Conservation (phyloP, 441 rosid species). For the Breynia disticha region DNA sequence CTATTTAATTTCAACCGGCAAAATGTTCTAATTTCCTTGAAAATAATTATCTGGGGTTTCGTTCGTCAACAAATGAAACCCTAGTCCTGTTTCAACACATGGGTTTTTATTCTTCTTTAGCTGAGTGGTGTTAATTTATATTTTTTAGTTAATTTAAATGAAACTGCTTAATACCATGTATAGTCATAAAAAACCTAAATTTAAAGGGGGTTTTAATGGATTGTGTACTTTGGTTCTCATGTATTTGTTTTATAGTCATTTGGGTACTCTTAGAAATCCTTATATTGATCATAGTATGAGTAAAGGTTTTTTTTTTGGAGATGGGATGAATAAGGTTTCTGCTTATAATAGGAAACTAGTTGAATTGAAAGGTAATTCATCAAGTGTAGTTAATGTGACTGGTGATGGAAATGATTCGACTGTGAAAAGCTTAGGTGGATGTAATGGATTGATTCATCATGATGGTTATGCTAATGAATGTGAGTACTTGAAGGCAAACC, state of each 20-base stretch:
- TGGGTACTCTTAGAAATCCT: slow-evolving; percentile 25
- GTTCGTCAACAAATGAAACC: slow-evolving; percentile 20
- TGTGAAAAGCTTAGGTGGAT: slow-evolving; percentile 24
- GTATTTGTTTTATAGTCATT: slow-evolving; percentile 38
- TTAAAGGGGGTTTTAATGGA: slow-evolving; percentile 50
- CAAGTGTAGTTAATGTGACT: slow-evolving; percentile 18
- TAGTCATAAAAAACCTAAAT: slow-evolving; percentile 31
- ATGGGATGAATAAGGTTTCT: slow-evolving; percentile 20
- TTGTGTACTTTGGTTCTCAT: slow-evolving; percentile 36
- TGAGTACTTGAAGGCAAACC: slow-evolving; percentile 59
- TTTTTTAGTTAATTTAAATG: slow-evolving; percentile 19
- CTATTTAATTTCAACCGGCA: no score
- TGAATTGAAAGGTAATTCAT: slow-evolving; percentile 27
- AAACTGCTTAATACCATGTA: slow-evolving; percentile 20
- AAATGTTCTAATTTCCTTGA: no score
- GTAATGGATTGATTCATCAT: slow-evolving; percentile 48
- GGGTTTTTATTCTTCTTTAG: slow-evolving; percentile 4
- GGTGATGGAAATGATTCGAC: slow-evolving; percentile 21
- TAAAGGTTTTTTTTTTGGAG: slow-evolving; percentile 9
- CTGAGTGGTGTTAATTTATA: neutral
- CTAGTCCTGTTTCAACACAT: slow-evolving; percentile 13
- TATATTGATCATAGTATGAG: slow-evolving; percentile 15
- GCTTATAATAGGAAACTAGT: slow-evolving; percentile 36
- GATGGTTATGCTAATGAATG: slow-evolving; percentile 42
- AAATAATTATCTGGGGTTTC: slow-evolving; percentile 17